Evolutionary conservation across 2,329 filamentous ascomycete species (phyloP), one percentile per base, ranked within the genome.

Genomic region (Helicocarpus griseus): DNA sequence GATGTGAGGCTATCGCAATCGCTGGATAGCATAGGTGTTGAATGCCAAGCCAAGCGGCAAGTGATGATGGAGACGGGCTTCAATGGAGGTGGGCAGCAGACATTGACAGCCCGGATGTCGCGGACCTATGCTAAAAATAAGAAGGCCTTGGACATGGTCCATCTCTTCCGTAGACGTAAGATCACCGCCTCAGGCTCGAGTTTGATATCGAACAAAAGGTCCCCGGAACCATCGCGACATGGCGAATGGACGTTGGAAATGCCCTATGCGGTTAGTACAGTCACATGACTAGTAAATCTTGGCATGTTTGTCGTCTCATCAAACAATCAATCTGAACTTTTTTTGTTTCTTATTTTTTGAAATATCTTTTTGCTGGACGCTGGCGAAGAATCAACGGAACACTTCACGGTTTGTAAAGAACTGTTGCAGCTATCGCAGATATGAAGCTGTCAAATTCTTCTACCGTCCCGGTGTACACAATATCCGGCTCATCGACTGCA

Each of bases 381-480:
- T 28, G 28, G 13, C n/a, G 31, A 24, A 21, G 31, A 36, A 14
- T 47, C 44, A 14, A 24, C 45, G 2, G 31, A n/a, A 17, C 21
- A 35, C 21, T 26, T 36, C 9, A 21, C 21, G 29, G 44, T 19
- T 24, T 29, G 13, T 17, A 33, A n/a, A n/a, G 45, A 38, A 19
- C 13, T 17, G 17, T 28, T 36, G 13, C 13, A 36, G 19, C 1
- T n/a, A 9, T 46, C 49, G 50, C 53, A 50, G 58, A 54, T 45
- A 76, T 76, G 73, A 75, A 74, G 65, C 65, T 76, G 57, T 72
- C 72, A 47, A 75, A 89, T 61, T 83, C 87, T 58, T 87, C 88
- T 56, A 79, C 85, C 41, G 86, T 95, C 54, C 87, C 87, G 52
- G 90, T 96, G 2, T 98, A 98, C 66, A 97, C 93, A 50, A 87